Percentiles rank a stretch among this genome's conserved stretches.
phyloP scores from a whole-genome alignment of 805 yeast genomes.

The Saturnispora dispora region DNA sequence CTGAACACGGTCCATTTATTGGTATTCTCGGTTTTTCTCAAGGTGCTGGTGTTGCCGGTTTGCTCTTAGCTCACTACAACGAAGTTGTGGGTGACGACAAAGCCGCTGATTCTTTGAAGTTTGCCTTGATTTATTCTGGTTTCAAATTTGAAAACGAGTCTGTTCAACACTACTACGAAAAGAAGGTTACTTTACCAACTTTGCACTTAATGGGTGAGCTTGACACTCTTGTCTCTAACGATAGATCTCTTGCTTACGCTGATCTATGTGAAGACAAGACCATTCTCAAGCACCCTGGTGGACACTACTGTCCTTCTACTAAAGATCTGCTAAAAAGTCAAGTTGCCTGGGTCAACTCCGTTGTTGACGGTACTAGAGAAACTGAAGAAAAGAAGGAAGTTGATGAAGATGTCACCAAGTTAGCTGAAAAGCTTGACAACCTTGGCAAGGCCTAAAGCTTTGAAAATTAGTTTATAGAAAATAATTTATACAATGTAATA shows the following conservation, averaged over 20 bases:
- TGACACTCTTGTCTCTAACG: slow-evolving; percentile 77
- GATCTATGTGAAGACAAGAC: slow-evolving; percentile 43
- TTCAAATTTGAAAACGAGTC: slow-evolving; percentile 24
- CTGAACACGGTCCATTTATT: slow-evolving; percentile 69
- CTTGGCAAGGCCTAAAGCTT: slow-evolving; percentile 21
- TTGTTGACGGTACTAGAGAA: slow-evolving; percentile 12
- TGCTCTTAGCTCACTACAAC: slow-evolving; percentile 52
- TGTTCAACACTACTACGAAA: slow-evolving; percentile 24
- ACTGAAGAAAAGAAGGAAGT: slow-evolving; percentile 6
- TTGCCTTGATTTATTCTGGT: slow-evolving; percentile 73
- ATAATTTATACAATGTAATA: not conserved
- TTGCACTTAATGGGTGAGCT: slow-evolving; percentile 78
- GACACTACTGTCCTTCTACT: slow-evolving; percentile 91
- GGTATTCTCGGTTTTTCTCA: slow-evolving; percentile 91
- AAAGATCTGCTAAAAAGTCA: slow-evolving; percentile 34
- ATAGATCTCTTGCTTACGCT: slow-evolving; percentile 54
- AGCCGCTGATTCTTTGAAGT: slow-evolving; percentile 44
- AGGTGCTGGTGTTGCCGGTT: slow-evolving; percentile 83
- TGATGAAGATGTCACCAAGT: slow-evolving; percentile 15
- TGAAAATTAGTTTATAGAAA: not conserved
- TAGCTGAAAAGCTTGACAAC: slow-evolving; percentile 21
- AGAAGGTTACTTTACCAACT: slow-evolving; percentile 29
- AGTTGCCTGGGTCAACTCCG: slow-evolving; percentile 28
- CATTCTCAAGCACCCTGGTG: slow-evolving; percentile 79
- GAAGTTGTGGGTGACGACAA: slow-evolving; percentile 38